These are phyloP conservation scores for Diplocarpon mali DNA, from an alignment of 2,329 filamentous ascomycete genomes.

Conservation along the genomic window DNA sequence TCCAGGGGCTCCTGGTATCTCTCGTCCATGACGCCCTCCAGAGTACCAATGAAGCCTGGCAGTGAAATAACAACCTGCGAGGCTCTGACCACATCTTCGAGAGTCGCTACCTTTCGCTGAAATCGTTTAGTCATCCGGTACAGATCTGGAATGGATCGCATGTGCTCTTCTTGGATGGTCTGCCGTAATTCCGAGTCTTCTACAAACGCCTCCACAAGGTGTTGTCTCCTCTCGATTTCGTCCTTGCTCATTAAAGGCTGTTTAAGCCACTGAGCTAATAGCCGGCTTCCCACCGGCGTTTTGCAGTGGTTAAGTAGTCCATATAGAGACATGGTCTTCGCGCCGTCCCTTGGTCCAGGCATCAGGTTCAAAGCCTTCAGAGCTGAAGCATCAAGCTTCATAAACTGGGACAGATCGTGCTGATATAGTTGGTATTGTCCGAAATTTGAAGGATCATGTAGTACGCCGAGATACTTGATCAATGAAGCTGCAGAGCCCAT, in stretches of 20 bases:
- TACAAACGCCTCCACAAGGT: conserved; percentile 90
- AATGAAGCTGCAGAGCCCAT: conserved; percentile 91
- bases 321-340: conserved; percentile 96
- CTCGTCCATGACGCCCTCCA: conserved; percentile 94
- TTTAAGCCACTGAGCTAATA: conserved; percentile 94
- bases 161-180: conserved; percentile 92
- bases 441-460: conserved; percentile 90
- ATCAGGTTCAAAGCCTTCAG: conserved; percentile 92
- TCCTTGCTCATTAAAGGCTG: conserved; percentile 86
- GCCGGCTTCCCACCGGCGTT: conserved; percentile 79
- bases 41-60: conserved; percentile 77
- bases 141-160: conserved; percentile 85
- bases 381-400: conserved; percentile 94
- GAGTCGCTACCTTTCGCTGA: conserved; percentile 77
- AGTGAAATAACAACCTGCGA: conserved; percentile 92
- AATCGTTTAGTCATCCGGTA: conserved; percentile 92
- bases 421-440: conserved; percentile 96
- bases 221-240: conserved; percentile 84
- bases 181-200: conserved; percentile 87
- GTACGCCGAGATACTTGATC: conserved; percentile 85
- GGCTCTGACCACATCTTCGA: conserved; percentile 90
- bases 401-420: conserved; percentile 91
- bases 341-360: conserved; percentile 86
- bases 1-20: conserved; percentile 81
- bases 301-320: conserved; percentile 96